phyloP scores from a whole-genome alignment of 176 grass and related monocot genomes.

The Saccharum spontaneum region DNA sequence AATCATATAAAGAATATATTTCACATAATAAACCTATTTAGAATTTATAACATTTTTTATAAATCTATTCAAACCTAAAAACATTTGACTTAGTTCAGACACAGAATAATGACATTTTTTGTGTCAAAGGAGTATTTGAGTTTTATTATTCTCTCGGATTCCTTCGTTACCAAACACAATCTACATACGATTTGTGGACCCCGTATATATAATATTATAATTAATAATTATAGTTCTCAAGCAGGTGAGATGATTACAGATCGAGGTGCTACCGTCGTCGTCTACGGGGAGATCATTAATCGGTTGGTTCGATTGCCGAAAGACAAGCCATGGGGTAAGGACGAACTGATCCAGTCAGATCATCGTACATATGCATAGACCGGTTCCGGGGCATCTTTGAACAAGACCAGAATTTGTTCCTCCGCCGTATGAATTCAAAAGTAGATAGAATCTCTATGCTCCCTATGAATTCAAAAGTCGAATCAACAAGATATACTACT shows the following conservation, averaged over 20 bases:
- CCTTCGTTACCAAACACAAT: too few relatives aligned
- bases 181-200: too few relatives aligned
- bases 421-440: slow-evolving; percentile 26
- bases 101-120: too few relatives aligned
- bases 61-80: too few relatives aligned
- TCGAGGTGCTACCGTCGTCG: background rate
- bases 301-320: slow-evolving; percentile 20
- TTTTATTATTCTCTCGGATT: too few relatives aligned
- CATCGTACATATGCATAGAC: too few relatives aligned
- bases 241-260: background rate
- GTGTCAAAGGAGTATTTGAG: too few relatives aligned
- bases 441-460: background rate
- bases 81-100: too few relatives aligned
- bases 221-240: background rate
- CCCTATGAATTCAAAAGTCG: slow-evolving; percentile 27
- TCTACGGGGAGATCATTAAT: background rate
- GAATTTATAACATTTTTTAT: too few relatives aligned
- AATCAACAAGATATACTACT: background rate
- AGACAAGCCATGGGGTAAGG: slow-evolving; percentile 31
- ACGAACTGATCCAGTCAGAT: slow-evolving; percentile 15
- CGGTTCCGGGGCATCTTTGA: slow-evolving; percentile 38
- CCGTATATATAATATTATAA: too few relatives aligned
- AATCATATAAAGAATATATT: too few relatives aligned
- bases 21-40: too few relatives aligned
- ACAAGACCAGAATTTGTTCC: slow-evolving; percentile 21